Conservation (phyloP, 805 yeast genomes). For the Starmera dryadoides region DNA sequence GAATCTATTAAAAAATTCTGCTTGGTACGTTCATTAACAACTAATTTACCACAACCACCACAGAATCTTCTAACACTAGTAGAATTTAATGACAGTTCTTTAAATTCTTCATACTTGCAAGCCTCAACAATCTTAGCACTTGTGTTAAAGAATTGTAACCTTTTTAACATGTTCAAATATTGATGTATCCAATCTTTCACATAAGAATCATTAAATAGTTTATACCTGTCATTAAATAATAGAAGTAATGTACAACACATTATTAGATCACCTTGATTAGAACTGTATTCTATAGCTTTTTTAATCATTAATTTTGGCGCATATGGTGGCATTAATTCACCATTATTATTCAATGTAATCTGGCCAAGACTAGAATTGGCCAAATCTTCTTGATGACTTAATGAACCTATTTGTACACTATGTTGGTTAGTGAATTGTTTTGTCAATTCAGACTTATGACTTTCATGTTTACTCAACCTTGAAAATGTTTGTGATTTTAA, state of each 20-base stretch:
- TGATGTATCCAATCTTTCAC: conserved; percentile 49
- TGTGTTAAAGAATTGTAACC: conserved; percentile 44
- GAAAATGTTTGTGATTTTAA: conserved; percentile 1
- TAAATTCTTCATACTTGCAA: conserved; percentile 24
- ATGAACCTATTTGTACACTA: no score
- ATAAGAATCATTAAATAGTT: conserved; percentile 20
- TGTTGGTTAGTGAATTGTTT: conserved; percentile 17
- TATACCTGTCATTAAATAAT: conserved; percentile 39
- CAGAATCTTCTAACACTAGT: conserved; percentile 50
- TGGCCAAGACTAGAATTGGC: background rate
- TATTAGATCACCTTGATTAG: conserved; percentile 56
- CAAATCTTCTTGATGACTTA: background rate
- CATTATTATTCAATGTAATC: background rate
- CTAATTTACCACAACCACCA: conserved; percentile 48
- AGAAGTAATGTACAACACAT: conserved; percentile 51
- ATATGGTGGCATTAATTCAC: conserved; percentile 45
- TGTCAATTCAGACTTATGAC: conserved; percentile 18
- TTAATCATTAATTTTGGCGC: conserved; percentile 40
- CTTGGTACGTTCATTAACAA: conserved; percentile 52
- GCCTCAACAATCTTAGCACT: conserved; percentile 49
- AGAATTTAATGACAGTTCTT: conserved; percentile 18
- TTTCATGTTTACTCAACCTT: conserved; percentile 3
- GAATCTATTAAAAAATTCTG: conserved; percentile 24
- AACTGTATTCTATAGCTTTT: conserved; percentile 47
- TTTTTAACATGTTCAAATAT: conserved; percentile 48